Conservation (phyloP, 1,139 yeast species). For the Eremothecium gossypii region DNA sequence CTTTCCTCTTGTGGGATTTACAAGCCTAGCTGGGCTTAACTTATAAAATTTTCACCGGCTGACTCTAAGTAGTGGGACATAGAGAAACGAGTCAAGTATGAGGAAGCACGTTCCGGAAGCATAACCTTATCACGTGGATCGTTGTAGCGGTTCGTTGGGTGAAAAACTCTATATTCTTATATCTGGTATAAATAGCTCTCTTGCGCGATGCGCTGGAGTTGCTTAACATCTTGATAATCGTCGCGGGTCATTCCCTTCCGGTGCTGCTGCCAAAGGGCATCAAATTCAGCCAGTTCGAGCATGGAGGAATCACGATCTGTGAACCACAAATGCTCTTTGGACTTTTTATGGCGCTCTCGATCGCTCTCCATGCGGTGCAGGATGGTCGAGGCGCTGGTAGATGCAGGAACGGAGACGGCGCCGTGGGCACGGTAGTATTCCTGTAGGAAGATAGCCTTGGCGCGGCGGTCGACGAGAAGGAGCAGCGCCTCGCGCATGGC, state of each 20-base stretch:
- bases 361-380: constrained; percentile 30
- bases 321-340: constrained; percentile 29
- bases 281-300: constrained; percentile 19
- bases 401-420: constrained; percentile 9
- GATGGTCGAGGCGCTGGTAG: constrained; percentile 12
- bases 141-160: not conserved
- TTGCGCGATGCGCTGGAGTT: constrained; percentile 18
- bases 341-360: constrained; percentile 28
- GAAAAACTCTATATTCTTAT: not conserved
- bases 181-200: constrained; percentile 14
- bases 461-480: constrained; percentile 11
- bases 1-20: too few species aligned
- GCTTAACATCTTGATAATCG: constrained; percentile 18
- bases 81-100: not conserved
- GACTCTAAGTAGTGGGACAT: too few species aligned
- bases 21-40: too few species aligned
- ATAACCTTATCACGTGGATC: too few species aligned
- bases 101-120: not conserved
- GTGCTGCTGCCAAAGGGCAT: constrained; percentile 15
- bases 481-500: constrained; percentile 7
- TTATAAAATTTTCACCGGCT: too few species aligned
- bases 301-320: constrained; percentile 17
- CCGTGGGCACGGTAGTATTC: constrained; percentile 12
- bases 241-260: constrained; percentile 13
- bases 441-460: constrained; percentile 8